Percentiles rank a stretch among this genome's conserved stretches.
phyloP scores from a whole-genome alignment of 371 early-diverging fungal genomes.

The Basidiobolus meristosporus region DNA sequence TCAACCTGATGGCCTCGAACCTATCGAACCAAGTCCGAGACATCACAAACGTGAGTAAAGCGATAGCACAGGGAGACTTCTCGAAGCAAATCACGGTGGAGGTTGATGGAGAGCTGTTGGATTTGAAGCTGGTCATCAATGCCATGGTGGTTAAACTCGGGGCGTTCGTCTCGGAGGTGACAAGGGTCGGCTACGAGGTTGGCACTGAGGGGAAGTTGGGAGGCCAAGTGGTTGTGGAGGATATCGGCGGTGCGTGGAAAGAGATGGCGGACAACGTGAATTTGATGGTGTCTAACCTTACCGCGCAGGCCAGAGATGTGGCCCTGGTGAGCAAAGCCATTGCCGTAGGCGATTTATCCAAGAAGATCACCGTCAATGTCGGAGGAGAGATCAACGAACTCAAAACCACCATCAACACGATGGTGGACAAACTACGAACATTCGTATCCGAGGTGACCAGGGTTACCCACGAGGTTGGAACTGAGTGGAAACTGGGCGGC shows the following conservation, averaged over 20 bases:
- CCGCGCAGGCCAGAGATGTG: slow-evolving; percentile 27
- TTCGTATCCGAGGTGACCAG: slow-evolving; percentile 36
- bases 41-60: slow-evolving; percentile 25
- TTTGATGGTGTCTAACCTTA: slow-evolving; percentile 31
- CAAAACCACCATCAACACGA: slow-evolving; percentile 20
- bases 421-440: slow-evolving; percentile 17
- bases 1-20: slow-evolving; percentile 26
- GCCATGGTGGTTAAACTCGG: slow-evolving; percentile 36
- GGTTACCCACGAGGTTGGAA: slow-evolving; percentile 34
- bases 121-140: slow-evolving; percentile 36
- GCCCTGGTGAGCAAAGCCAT: slow-evolving; percentile 22
- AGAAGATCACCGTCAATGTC: slow-evolving; percentile 17
- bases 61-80: slow-evolving; percentile 39
- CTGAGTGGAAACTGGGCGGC: slow-evolving; percentile 38
- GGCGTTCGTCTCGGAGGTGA: slow-evolving; percentile 34
- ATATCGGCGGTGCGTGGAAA: slow-evolving; percentile 37
- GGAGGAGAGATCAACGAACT: slow-evolving; percentile 23
- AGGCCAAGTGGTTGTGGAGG: slow-evolving; percentile 26
- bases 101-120: slow-evolving; percentile 29
- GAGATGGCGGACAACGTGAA: slow-evolving; percentile 39
- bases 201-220: slow-evolving; percentile 37
- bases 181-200: slow-evolving; percentile 39
- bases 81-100: slow-evolving; percentile 27
- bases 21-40: slow-evolving; percentile 29
- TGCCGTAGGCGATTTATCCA: slow-evolving; percentile 22